phyloP scores from a whole-genome alignment of 805 yeast species.

The Wickerhamiella cacticola region DNA sequence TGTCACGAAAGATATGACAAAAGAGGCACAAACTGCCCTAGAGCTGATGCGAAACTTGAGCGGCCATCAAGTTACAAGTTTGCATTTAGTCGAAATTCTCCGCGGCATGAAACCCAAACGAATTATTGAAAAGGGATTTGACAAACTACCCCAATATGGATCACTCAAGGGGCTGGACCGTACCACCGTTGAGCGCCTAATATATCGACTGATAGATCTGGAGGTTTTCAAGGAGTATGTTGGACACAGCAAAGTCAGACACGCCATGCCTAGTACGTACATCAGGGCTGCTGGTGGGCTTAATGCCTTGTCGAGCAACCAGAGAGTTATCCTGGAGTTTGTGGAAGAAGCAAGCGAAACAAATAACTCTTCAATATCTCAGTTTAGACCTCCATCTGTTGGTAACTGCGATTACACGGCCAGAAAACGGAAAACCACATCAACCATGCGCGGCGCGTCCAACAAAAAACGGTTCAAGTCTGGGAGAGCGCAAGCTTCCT shows the following conservation, averaged over 20 bases:
- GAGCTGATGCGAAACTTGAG: constrained; percentile 46
- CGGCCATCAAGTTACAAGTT: constrained; percentile 47
- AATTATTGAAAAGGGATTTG: constrained; percentile 51
- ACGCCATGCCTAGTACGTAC: neutral
- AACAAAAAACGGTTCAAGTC: neutral
- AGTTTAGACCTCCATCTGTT: neutral
- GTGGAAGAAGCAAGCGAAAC: neutral
- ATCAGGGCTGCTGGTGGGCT: neutral
- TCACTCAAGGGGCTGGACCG: constrained; percentile 52
- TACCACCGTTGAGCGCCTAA: constrained; percentile 66
- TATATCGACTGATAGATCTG: constrained; percentile 61
- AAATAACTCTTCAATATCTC: neutral
- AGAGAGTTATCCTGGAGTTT: constrained; percentile 1
- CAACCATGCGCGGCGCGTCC: neutral
- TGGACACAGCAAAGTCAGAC: neutral
- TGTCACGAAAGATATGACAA: constrained; percentile 14
- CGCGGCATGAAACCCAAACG: constrained; percentile 59
- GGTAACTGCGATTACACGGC: neutral
- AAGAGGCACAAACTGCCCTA: constrained; percentile 46
- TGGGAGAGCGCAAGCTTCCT: neutral
- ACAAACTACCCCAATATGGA: constrained; percentile 52
- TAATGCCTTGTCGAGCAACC: neutral
- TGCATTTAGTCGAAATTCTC: constrained; percentile 72
- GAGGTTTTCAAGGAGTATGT: constrained; percentile 46
- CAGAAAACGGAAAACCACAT: neutral